These are phyloP conservation scores for Trichophyton schoenleinii DNA, from an alignment of 2,329 filamentous ascomycete species.

Conservation along the genomic window DNA sequence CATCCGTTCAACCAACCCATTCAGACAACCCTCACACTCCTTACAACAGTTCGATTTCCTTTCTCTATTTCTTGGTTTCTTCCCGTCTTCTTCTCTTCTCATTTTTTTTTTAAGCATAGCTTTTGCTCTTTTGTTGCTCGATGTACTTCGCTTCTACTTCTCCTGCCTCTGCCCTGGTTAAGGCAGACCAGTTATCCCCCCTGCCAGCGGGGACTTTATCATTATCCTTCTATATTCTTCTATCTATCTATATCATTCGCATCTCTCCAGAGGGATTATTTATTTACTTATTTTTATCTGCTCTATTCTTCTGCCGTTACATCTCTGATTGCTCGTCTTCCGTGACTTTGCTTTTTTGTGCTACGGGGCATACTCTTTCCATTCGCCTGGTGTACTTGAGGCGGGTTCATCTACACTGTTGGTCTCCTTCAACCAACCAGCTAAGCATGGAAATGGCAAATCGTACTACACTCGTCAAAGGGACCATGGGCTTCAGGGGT, in stretches of 20 bases:
- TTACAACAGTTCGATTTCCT: neutral
- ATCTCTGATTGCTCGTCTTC: too few relatives aligned
- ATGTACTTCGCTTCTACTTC: slow-evolving; percentile 1
- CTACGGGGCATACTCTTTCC: neutral
- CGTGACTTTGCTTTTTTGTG: neutral
- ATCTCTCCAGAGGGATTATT: neutral
- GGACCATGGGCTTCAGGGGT: neutral
- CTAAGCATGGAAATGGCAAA: neutral
- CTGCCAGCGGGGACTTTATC: neutral
- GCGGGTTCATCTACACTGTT: neutral
- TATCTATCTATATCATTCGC: neutral
- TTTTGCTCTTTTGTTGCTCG: neutral
- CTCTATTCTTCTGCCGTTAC: neutral
- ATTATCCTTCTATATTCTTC: neutral
- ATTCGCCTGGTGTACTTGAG: neutral
- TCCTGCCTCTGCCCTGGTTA: slow-evolving; percentile 1
- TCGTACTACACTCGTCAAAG: neutral
- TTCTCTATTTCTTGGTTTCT: neutral
- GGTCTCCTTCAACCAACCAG: neutral
- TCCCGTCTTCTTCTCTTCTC: neutral
- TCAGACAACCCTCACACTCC: neutral
- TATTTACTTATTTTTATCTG: neutral
- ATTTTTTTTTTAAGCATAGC: neutral
- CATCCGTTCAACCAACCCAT: neutral
- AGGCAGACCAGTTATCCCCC: neutral